Percentiles rank a stretch among this genome's conserved stretches.
phyloP scores from a whole-genome alignment of 192 early-diverging fungal genomes.

The Backusella liffmaniae region DNA sequence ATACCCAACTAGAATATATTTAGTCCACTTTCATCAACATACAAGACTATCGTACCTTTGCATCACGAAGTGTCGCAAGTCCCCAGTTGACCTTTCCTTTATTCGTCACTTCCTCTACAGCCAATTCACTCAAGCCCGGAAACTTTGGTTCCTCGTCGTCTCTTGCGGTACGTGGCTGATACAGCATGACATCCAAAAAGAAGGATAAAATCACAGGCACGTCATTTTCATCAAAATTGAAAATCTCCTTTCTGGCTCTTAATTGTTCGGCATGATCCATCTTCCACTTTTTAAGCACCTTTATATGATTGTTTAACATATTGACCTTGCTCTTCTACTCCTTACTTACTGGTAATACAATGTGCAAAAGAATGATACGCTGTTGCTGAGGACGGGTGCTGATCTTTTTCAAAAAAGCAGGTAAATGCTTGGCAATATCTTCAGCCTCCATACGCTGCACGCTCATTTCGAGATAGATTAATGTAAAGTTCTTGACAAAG shows the following conservation, averaged over 20 bases:
- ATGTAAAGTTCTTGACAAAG: constrained; percentile 74
- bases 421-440: constrained; percentile 48
- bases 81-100: constrained; percentile 72
- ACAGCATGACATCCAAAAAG: constrained; percentile 68
- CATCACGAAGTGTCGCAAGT: constrained; percentile 26
- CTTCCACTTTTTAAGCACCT: constrained; percentile 45
- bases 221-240: constrained; percentile 57
- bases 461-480: constrained; percentile 87
- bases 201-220: constrained; percentile 50
- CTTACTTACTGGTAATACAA: constrained; percentile 62
- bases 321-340: not conserved
- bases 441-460: constrained; percentile 48
- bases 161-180: constrained; percentile 40
- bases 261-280: constrained; percentile 38
- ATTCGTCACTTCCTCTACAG: constrained; percentile 65
- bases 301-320: too few relatives aligned
- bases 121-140: constrained; percentile 57
- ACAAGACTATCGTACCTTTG: constrained; percentile 14
- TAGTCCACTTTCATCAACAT: constrained; percentile 23
- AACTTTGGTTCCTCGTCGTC: constrained; percentile 11
- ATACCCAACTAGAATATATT: constrained; percentile 40
- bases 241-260: constrained; percentile 46
- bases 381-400: constrained; percentile 54
- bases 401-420: constrained; percentile 63
- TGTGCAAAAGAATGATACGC: constrained; percentile 58